Conservation (phyloP, 2,329 filamentous ascomycete species). For the Teratosphaeria gauchensis region DNA sequence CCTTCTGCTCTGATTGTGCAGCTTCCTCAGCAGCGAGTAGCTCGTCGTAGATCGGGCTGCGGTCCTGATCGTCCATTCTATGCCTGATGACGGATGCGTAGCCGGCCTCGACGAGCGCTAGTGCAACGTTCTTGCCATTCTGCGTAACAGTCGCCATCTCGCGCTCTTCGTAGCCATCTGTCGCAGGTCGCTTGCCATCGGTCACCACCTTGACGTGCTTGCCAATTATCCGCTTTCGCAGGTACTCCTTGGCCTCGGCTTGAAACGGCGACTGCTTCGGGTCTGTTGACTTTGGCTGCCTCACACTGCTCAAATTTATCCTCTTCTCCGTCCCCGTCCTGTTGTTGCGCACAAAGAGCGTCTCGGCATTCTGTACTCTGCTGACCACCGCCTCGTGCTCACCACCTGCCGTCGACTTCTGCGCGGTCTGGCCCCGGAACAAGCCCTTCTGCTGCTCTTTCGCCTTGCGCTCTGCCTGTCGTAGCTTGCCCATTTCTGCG, state of each 20-base stretch:
- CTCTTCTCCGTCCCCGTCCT: constrained; percentile 81
- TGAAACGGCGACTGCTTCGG: constrained; percentile 78
- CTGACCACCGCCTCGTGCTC: constrained; percentile 74
- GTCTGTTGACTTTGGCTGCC: constrained; percentile 83
- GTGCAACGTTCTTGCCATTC: constrained; percentile 77
- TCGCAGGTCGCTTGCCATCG: constrained; percentile 82
- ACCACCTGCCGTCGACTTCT: constrained; percentile 47
- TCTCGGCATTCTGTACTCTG: constrained; percentile 81
- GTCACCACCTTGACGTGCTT: constrained; percentile 87
- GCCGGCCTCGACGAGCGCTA: constrained; percentile 80
- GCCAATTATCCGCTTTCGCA: constrained; percentile 87
- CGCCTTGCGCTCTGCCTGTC: constrained; percentile 78
- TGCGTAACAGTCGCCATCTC: constrained; percentile 84
- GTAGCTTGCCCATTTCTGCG: constrained; percentile 72
- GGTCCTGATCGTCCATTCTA: constrained; percentile 85
- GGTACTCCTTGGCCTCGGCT: constrained; percentile 90
- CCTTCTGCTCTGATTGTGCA: constrained; percentile 80
- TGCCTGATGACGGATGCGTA: constrained; percentile 93
- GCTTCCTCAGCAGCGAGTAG: constrained; percentile 67
- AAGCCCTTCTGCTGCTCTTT: constrained; percentile 67
- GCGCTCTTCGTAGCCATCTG: constrained; percentile 83
- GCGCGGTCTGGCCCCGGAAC: constrained; percentile 71
- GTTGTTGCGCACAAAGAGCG: constrained; percentile 73
- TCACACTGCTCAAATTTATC: constrained; percentile 83
- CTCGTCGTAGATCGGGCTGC: constrained; percentile 89